Percentiles rank a stretch among this genome's conserved stretches.
phyloP scores from a whole-genome alignment of 1,284 basidiomycete species.

The Leccinum griseonigrum region DNA sequence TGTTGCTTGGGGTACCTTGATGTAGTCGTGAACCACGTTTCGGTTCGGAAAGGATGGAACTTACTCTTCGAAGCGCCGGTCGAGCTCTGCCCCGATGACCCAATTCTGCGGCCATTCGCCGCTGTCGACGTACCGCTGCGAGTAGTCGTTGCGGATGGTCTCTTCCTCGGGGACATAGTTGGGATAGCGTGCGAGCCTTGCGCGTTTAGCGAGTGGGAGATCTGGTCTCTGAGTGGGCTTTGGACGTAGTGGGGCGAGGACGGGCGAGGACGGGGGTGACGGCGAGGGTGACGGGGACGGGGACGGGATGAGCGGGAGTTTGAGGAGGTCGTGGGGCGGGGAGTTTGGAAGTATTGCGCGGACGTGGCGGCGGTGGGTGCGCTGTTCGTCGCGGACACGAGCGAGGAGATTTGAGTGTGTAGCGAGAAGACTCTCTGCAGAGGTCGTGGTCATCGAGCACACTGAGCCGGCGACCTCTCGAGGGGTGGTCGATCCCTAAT shows the following conservation, averaged over 20 bases:
- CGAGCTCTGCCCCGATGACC: slow-evolving; percentile 85
- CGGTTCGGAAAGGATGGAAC: slow-evolving; percentile 31
- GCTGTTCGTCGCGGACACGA: slow-evolving; percentile 42
- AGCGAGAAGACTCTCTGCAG: slow-evolving; percentile 50
- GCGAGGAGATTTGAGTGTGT: slow-evolving; percentile 45
- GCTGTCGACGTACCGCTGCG: slow-evolving; percentile 83
- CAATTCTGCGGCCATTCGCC: slow-evolving; percentile 92
- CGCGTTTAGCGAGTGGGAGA: slow-evolving; percentile 67
- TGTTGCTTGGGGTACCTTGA: slow-evolving; percentile 65
- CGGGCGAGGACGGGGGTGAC: slow-evolving; percentile 47
- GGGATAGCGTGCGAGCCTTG: slow-evolving; percentile 59
- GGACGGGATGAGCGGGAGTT: slow-evolving; percentile 48
- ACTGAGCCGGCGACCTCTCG: background rate
- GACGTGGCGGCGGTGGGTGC: slow-evolving; percentile 39
- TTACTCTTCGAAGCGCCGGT: slow-evolving; percentile 90
- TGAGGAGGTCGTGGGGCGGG: slow-evolving; percentile 40
- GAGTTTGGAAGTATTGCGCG: slow-evolving; percentile 33
- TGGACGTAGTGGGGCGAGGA: slow-evolving; percentile 32
- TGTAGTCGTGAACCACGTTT: background rate
- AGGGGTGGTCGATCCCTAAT: no score
- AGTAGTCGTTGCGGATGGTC: slow-evolving; percentile 94
- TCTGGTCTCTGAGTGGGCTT: slow-evolving; percentile 46
- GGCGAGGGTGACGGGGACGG: slow-evolving; percentile 46
- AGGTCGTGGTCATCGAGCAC: slow-evolving; percentile 23
- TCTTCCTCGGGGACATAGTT: slow-evolving; percentile 91